These are phyloP conservation scores for Blastobotrys americana DNA, from an alignment of 805 yeast species.

Conservation along the genomic window DNA sequence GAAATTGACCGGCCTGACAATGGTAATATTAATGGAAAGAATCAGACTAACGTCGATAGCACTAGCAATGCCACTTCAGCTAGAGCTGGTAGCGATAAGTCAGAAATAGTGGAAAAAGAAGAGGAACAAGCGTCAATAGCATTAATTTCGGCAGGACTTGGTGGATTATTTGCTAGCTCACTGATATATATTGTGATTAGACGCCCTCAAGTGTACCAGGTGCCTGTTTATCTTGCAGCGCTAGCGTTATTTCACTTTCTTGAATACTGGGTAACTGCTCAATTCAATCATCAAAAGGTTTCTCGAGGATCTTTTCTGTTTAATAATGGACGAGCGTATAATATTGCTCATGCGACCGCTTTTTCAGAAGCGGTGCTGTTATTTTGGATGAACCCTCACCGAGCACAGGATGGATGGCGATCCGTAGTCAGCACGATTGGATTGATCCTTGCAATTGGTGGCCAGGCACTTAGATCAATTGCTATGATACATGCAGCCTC, in stretches of 20 bases:
- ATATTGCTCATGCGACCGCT: constrained; percentile 50
- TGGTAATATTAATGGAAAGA: too few relatives aligned
- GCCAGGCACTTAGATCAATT: constrained; percentile 61
- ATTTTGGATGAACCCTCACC: constrained; percentile 36
- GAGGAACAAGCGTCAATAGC: constrained; percentile 26
- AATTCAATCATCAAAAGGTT: constrained; percentile 58
- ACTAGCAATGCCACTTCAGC: too few relatives aligned
- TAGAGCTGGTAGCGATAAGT: too few relatives aligned
- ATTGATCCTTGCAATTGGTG: constrained; percentile 39
- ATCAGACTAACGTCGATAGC: too few relatives aligned
- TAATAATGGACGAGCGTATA: constrained; percentile 55
- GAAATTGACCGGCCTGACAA: too few relatives aligned
- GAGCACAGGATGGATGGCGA: constrained; percentile 1
- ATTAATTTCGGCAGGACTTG: constrained; percentile 25
- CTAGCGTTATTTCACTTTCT: constrained; percentile 66
- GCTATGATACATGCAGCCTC: constrained; percentile 87
- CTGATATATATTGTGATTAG: constrained; percentile 4
- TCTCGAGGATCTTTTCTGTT: constrained; percentile 64
- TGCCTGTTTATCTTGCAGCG: constrained; percentile 45
- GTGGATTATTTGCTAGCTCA: constrained; percentile 21
- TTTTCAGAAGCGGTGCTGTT: constrained; percentile 45
- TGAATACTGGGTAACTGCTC: constrained; percentile 77
- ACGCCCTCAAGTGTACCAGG: constrained; percentile 19
- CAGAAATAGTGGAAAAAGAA: neutral
- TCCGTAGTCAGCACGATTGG: constrained; percentile 38